phyloP scores from a whole-genome alignment of 2,329 filamentous ascomycete species.

The Chalaropsis ovoidea region DNA sequence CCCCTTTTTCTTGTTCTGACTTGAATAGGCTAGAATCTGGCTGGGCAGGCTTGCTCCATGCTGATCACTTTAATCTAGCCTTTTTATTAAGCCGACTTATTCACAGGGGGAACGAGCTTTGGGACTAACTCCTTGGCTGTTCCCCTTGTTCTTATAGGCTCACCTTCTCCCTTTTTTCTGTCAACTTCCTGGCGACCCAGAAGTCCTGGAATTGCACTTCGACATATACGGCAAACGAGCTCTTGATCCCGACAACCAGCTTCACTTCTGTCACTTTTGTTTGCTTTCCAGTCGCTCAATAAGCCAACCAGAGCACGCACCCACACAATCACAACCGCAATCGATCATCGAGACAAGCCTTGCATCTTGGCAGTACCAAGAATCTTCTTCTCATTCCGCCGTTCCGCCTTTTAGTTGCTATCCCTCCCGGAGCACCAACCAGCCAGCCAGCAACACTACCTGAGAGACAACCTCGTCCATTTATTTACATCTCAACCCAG shows the following conservation, averaged over 20 bases:
- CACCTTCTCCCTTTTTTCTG: constrained; percentile 1
- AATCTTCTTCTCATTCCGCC: background rate
- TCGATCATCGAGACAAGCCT: background rate
- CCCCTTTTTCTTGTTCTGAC: background rate
- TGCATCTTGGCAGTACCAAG: too few species aligned
- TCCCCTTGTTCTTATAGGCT: constrained; percentile 11
- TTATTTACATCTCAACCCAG: background rate
- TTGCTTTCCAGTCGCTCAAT: background rate
- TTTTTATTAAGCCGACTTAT: background rate
- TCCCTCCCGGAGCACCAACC: background rate
- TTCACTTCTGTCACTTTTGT: background rate
- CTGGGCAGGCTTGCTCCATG: background rate
- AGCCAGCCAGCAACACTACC: background rate
- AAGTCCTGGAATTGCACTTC: constrained; percentile 1
- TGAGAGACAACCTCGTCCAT: background rate
- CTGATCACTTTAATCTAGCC: background rate
- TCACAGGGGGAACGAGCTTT: background rate
- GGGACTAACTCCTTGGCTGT: background rate
- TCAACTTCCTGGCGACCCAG: background rate
- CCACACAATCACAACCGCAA: background rate
- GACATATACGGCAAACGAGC: constrained; percentile 14
- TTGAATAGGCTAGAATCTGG: background rate
- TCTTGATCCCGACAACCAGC: constrained; percentile 1
- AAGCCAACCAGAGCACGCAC: background rate
- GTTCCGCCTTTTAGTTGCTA: background rate